phyloP scores from a whole-genome alignment of 2,329 filamentous ascomycete species.

The Fusarium stilboides region DNA sequence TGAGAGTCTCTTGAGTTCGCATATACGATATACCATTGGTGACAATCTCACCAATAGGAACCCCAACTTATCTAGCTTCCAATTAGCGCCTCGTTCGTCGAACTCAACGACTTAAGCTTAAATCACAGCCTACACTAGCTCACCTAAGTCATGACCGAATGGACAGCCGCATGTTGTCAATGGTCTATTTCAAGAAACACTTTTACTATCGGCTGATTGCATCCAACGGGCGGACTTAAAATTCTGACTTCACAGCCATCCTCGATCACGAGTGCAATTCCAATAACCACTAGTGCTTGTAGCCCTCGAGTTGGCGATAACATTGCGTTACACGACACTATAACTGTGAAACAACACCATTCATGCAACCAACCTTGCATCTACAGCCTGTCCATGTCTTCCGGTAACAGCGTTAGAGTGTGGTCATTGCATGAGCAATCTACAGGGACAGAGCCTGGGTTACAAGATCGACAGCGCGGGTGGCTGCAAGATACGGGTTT shows the following conservation, averaged over 20 bases:
- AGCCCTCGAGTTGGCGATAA: constrained; percentile 13
- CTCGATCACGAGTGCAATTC: not conserved
- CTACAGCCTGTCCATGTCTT: constrained; percentile 6
- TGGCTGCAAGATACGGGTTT: constrained; percentile 39
- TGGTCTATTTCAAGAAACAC: not conserved
- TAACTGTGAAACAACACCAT: constrained; percentile 4
- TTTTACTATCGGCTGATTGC: constrained; percentile 3
- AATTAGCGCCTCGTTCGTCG: not conserved
- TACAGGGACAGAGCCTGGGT: constrained; percentile 5
- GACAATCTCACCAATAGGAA: too few species aligned
- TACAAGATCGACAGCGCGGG: constrained; percentile 26
- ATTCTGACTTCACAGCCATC: not conserved
- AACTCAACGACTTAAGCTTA: not conserved
- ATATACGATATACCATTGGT: too few species aligned
- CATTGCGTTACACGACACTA: constrained; percentile 18
- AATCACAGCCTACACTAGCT: not conserved
- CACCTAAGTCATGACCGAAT: not conserved
- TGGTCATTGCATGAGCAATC: constrained; percentile 15
- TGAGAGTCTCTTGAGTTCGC: not conserved
- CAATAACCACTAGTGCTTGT: not conserved
- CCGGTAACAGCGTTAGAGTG: constrained; percentile 10
- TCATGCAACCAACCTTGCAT: constrained; percentile 27
- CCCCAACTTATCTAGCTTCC: too few species aligned
- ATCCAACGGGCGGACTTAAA: not conserved
- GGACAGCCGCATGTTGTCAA: not conserved